Evolutionary conservation across 495 filamentous ascomycete species (phyloP).

Genomic region (Penicillium herquei): DNA sequence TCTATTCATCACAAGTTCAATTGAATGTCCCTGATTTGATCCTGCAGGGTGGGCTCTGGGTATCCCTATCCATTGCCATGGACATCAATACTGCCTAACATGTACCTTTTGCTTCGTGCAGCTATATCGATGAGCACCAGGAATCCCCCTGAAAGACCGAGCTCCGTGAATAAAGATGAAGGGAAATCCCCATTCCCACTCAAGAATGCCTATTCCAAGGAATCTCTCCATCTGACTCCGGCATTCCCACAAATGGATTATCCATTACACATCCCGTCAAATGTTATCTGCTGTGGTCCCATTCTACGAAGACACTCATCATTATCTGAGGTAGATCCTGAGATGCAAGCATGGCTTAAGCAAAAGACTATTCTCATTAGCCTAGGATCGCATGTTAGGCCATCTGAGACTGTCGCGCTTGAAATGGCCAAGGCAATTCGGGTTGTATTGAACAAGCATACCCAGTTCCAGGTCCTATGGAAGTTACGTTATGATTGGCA

Average conservation of each 20-base stretch:
- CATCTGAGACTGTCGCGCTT: conserved; percentile 32
- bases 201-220: conserved; percentile 30
- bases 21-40: conserved; percentile 3
- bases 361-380: conserved; percentile 50
- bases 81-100: conserved; percentile 40
- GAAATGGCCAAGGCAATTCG: conserved; percentile 38
- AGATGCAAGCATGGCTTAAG: conserved; percentile 45
- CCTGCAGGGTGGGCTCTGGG: conserved; percentile 39
- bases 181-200: conserved; percentile 26
- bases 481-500: conserved; percentile 39
- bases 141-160: conserved; percentile 12
- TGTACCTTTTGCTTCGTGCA: conserved; percentile 24
- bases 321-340: conserved; percentile 36
- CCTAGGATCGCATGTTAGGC: conserved; percentile 44
- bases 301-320: conserved; percentile 36
- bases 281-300: conserved; percentile 49
- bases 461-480: conserved; percentile 46
- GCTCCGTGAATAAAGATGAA: conserved; percentile 20
- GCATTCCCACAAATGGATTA: conserved; percentile 45
- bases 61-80: conserved; percentile 47
- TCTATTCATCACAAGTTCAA: background rate
- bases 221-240: conserved; percentile 36
- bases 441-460: conserved; percentile 25
- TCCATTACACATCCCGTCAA: conserved; percentile 37
- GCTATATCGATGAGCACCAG: conserved; percentile 5